Evolutionary conservation across 208 protist genomes (phyloP), one percentile per base, ranked within the genome.

Genomic region (Naegleria gruberi): DNA sequence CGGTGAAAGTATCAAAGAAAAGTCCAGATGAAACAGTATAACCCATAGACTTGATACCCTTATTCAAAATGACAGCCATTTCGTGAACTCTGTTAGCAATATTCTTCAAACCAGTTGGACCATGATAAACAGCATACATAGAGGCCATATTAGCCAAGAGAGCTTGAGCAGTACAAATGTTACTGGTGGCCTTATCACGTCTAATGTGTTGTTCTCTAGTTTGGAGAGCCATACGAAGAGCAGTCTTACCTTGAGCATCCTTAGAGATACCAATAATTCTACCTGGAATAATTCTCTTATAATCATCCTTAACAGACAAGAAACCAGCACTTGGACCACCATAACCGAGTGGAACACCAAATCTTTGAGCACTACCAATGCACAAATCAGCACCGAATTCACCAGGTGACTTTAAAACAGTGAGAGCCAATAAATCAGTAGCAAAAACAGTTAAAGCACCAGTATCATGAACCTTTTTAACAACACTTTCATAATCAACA

Each of bases 191-290:
- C 51, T 96, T 95, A 91, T 99, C 97, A 37, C 97, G 93, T 90
- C 98, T 97, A 93, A 99, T 99, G 94, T 99, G 98, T 94, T 99
- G 98, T 94, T 99, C 98, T 87, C 98, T 96, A 30, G 98, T 99
- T 94, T 99, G 98, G 30, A 99, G 93, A 19, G 97, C 95, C 96
- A 99, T 98, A 89, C 98, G 96, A 55, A 97, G 96, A 0, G 97
- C 97, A n/a, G 92, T 91, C 34, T 97, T 94, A 74, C 97, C 97
- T 30, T 92, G 81, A 23, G 89, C 91, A 92, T 99, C 98, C 85
- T 96, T 96, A 87, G 94, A 96, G 40, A 99, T 94, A 89, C 98
- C 98, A 91, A 99, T 97, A 87, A 99, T 97, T 89, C 97, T 94
- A 6, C 98, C 98, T 8, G 98, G 98, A 37, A 97, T 93, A 30